Evolutionary conservation across 371 early-diverging fungal genomes (phyloP), one percentile per base, ranked within the genome.

Genomic region (Lichtheimia ramosa): DNA sequence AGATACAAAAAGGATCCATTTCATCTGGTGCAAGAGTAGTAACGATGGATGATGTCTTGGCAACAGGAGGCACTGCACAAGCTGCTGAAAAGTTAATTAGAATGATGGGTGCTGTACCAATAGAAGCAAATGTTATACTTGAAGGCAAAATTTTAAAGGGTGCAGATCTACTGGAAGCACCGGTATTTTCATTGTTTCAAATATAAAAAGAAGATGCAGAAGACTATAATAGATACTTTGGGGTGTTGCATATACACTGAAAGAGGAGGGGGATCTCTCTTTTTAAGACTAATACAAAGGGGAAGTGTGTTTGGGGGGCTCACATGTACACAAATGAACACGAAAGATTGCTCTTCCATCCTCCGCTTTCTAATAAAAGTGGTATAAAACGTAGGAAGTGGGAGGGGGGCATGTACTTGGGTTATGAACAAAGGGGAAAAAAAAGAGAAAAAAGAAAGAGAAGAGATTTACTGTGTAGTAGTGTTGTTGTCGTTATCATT

Each of bases 211-310:
- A 25, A 25, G 25, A 25, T 25, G 25, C 52, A 52, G 15, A 52
- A 51, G 43, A 54, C 24, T 25, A 18, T 20, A 27, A 55, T 58
- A 18, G 21, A 51, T 40, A 54, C 18, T 18, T 28, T 40, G 34
- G 34, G 20, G 34, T 18, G n/a, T 54, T 58, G 43, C 64, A 63
- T 63, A 42, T 57, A 63, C 59, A 58, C 41, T 48, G 54, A 50
- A 48, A 54, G 51, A 43, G 27, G 51, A 48, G 40, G 28, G 56
- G 40, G 28, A 58, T 34, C 50, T 42, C 20, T 5, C 20, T 23
- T 18, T 15, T 13, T 27, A 1, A 4, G 20, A 54, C 39, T 34
- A 42, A 54, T 54, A 54, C 25, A 54, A n/a, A 53, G 27, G 27
- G 34, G 23, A 28, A 48, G 18, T 25, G 42, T 41, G 46, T 51